Evolutionary conservation across 495 filamentous ascomycete genomes (phyloP).

Genomic region (Penicillium antarcticum): DNA sequence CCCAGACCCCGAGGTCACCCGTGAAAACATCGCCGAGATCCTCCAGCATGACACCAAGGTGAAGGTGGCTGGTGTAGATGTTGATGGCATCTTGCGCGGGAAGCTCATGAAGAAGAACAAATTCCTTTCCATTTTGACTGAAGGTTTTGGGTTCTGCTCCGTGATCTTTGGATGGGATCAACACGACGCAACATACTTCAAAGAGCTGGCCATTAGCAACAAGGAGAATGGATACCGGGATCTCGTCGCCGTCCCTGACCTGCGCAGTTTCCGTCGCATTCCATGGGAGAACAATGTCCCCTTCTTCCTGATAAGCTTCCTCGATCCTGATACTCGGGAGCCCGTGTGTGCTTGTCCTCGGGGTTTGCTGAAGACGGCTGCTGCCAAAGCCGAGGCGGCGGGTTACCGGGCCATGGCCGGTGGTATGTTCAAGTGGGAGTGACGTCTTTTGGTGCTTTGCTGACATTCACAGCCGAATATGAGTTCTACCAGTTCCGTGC

Average conservation of each 20-base stretch:
- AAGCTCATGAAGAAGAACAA: constrained; percentile 97
- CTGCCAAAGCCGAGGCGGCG: constrained; percentile 61
- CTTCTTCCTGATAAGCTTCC: constrained; percentile 89
- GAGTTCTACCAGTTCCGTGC: constrained; percentile 94
- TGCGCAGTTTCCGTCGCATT: constrained; percentile 80
- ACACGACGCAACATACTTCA: constrained; percentile 87
- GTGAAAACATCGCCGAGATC: constrained; percentile 56
- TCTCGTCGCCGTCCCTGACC: constrained; percentile 78
- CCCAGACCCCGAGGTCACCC: constrained; percentile 42
- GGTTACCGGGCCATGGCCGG: constrained; percentile 87
- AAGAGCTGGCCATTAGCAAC: constrained; percentile 84
- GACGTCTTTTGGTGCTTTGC: background rate
- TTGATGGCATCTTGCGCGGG: constrained; percentile 86
- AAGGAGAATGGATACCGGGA: constrained; percentile 92
- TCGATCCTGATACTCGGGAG: constrained; percentile 51
- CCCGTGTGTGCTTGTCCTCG: constrained; percentile 81
- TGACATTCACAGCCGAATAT: constrained; percentile 69
- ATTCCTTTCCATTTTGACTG: constrained; percentile 77
- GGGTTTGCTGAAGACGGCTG: constrained; percentile 63
- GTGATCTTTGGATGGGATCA: constrained; percentile 98
- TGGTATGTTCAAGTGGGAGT: constrained; percentile 50
- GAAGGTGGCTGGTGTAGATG: constrained; percentile 89
- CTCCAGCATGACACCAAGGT: constrained; percentile 76
- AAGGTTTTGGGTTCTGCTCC: constrained; percentile 95
- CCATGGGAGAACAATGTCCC: constrained; percentile 93